phyloP scores from a whole-genome alignment of 2,329 filamentous ascomycete genomes.

The Colletotrichum tofieldiae region DNA sequence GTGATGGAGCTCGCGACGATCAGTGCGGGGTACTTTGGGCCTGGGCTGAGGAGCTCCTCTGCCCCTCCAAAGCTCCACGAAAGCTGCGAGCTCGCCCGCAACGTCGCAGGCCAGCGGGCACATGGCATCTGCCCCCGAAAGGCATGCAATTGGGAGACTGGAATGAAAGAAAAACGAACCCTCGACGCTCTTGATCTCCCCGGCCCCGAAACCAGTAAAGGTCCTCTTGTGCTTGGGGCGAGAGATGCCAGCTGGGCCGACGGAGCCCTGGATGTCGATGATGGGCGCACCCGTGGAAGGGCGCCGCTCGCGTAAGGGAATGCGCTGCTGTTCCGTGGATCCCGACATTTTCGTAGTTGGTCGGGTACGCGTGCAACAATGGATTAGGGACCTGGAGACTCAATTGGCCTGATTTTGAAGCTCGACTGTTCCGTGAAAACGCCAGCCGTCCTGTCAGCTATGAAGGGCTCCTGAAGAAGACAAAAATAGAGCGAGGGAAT shows the following conservation, averaged over 20 bases:
- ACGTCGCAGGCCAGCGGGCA: conserved; percentile 5
- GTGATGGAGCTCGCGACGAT: conserved; percentile 46
- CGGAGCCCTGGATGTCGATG: conserved; percentile 86
- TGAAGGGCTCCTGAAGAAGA: neutral
- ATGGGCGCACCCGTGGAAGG: conserved; percentile 88
- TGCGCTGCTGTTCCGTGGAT: conserved; percentile 47
- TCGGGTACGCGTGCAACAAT: conserved; percentile 37
- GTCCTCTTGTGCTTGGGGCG: conserved; percentile 97
- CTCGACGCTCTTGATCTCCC: conserved; percentile 95
- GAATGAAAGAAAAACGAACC: conserved; percentile 65
- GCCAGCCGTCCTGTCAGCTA: conserved; percentile 6
- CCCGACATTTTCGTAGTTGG: conserved; percentile 48
- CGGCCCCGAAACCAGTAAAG: conserved; percentile 91
- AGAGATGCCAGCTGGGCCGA: conserved; percentile 87
- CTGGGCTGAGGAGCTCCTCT: conserved; percentile 41
- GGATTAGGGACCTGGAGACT: neutral
- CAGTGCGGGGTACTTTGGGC: conserved; percentile 48
- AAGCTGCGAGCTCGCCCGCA: conserved; percentile 35
- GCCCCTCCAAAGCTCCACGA: conserved; percentile 39
- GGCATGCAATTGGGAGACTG: conserved; percentile 18
- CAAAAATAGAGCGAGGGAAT: neutral
- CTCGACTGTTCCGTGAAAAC: conserved; percentile 12
- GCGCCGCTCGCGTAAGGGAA: conserved; percentile 79
- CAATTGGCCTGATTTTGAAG: conserved; percentile 17
- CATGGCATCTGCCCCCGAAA: conserved; percentile 3